Base-by-base conservation (phyloP, 345 rosid genomes). In the Citrus maxima region DNA sequence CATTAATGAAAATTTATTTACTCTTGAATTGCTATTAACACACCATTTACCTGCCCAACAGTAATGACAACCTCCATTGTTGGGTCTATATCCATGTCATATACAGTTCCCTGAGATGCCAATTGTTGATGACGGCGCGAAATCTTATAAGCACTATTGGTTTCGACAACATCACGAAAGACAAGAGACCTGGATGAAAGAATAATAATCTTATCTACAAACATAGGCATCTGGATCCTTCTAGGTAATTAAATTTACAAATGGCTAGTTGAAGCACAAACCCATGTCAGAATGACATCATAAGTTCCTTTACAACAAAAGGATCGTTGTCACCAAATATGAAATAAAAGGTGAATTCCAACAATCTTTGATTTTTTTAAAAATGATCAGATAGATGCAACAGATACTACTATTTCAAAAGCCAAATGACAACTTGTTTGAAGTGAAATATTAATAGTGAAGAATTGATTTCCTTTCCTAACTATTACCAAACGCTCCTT, bases 71-170 rank as follows among this genome's bases (percentile, higher is more conserved):
- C 82, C 66, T 86, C 85, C 85, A 83, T 81, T 78, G 81, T 83
- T 78, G 88, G 90, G 85, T 92, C 98, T 78, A 90, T 72, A 83
- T 88, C 91, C 95, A 93, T 89, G 86, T 93, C 97, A 81, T 88
- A 90, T 40, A 93, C 88, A 65, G 91, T 92, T 86, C 97, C 98
- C 65, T 83, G 82, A 82, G 95, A 93, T 68, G 90, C 92, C 86
- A 80, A 76, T 85, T 86, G 93, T 75, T 88, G 90, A 79, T 88
- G 88, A 84, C 90, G 87, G 72, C 88, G 90, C 56, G 80, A 88
- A 84, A 86, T 77, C 70, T 80, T 85, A 67, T 73, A 83, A 67
- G 79, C 79, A 71, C 78, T 76, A 34, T 80, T 82, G 54, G 82
- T 87, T 80, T 80, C 64, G 80, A 70, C 78, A 80, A 90, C 80